These are phyloP conservation scores for Globisporangium abappressorium DNA, from an alignment of 352 stramenopile genomes.

Conservation along the genomic window DNA sequence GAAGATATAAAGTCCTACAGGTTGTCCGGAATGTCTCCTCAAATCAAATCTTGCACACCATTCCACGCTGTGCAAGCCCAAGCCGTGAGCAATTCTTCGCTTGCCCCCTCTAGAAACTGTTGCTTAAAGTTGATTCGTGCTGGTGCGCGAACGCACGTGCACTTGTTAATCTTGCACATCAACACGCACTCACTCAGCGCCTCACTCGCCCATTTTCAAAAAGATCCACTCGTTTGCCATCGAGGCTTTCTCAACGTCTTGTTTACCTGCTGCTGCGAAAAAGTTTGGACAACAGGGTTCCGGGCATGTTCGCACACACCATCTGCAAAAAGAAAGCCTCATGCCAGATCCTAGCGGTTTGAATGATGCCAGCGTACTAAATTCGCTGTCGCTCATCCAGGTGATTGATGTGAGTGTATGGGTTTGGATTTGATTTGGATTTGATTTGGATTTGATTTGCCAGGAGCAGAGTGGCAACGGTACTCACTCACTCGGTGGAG, in stretches of 20 bases:
- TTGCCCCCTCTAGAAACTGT: neutral
- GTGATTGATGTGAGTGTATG: neutral
- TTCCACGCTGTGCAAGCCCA: neutral
- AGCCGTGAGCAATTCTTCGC: neutral
- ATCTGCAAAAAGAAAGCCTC: neutral
- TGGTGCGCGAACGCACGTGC: neutral
- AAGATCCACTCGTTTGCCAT: neutral
- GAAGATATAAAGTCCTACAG: neutral
- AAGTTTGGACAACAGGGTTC: neutral
- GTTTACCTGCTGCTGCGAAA: neutral
- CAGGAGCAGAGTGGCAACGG: neutral
- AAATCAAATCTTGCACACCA: neutral
- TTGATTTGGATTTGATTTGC: neutral
- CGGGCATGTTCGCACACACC: neutral
- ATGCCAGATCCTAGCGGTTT: neutral
- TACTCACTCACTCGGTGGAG: neutral
- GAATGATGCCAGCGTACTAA: too few species aligned
- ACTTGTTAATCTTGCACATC: conserved; percentile 1
- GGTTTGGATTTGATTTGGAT: neutral
- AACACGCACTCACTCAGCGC: neutral
- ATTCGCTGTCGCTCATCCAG: neutral
- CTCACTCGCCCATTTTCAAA: neutral
- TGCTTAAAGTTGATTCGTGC: neutral
- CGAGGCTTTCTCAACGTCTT: neutral
- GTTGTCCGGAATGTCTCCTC: neutral